These are phyloP conservation scores for Gentiana dahurica DNA, from an alignment of 257 asterid species.

Conservation along the genomic window DNA sequence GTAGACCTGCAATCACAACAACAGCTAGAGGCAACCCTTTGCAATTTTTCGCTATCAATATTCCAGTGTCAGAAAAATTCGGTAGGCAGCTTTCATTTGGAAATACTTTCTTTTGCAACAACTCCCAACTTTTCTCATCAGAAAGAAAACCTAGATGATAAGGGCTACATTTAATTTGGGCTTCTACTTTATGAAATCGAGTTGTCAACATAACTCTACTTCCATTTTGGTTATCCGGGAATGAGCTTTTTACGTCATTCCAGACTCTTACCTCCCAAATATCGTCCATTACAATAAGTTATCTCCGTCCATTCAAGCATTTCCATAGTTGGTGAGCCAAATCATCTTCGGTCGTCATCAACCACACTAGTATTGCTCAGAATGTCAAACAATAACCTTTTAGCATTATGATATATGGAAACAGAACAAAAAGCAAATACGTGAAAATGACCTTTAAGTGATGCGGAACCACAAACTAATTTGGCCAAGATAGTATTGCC, in stretches of 20 bases:
- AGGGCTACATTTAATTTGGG: neutral
- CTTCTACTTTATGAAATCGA: neutral
- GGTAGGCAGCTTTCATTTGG: neutral
- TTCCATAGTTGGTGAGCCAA: neutral
- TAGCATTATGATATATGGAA: neutral
- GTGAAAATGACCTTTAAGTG: too few species aligned
- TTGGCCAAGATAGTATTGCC: too few species aligned
- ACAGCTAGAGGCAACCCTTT: too few species aligned
- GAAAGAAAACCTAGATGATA: neutral
- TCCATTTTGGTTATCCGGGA: neutral
- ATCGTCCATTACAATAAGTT: neutral
- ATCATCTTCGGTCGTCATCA: neutral
- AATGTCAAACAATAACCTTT: neutral
- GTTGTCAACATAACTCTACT: slow-evolving; percentile 8
- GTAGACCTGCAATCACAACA: too few species aligned
- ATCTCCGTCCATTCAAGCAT: neutral
- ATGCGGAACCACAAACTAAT: too few species aligned
- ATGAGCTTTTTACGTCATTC: slow-evolving; percentile 1
- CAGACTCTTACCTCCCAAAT: neutral
- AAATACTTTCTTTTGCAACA: slow-evolving; percentile 1
- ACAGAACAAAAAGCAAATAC: neutral
- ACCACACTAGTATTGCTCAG: too few species aligned
- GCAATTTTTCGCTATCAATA: too few species aligned
- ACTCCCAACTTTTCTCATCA: slow-evolving; percentile 9
- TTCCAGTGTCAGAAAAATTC: neutral